Base-by-base conservation (phyloP, 2,329 filamentous ascomycete species). In the Leptodontidium sp. region DNA sequence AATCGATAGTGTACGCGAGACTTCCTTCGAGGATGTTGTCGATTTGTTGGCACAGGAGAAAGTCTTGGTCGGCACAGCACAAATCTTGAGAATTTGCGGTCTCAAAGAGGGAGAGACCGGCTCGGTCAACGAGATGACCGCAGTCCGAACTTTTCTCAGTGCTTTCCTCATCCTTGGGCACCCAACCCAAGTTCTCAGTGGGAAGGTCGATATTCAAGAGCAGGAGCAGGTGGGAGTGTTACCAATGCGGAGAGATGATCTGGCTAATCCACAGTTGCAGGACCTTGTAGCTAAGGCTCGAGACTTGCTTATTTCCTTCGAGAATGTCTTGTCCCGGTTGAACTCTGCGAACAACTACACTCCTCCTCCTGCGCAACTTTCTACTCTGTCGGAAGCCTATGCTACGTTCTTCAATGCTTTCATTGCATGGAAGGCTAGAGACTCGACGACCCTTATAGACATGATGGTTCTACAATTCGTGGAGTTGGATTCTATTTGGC, bases 401-500 rank as follows among this genome's bases (percentile, higher is more conserved):
- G 87, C 90, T 40, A 87, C 90, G 0, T 96, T 93, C 74, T 88
- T 91, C 74, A 91, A 92, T 64, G 91, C 91, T 0, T 94, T 96
- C 76, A 91, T 93, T 69, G 89, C 91, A 3, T 96, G 93, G 93
- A 93, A 94, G 79, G 90, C 92, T 1, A 87, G 92, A 64, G 93
- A 95, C 77, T 93, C 91, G 0, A 90, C 90, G 65, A 90, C 92
- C 0, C 83, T 96, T 4, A 88, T 95, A 64, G 91, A 94, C 75
- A 90, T 93, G 66, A 94, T 96, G 92, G 85, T 95, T n/a, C 86
- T 93, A 75, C 92, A 93, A 72, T 94, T 95, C 78, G 91, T 94
- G 21, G 92, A 94, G 77, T 86, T 96, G 1, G 93, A 96, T 76
- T 90, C 90, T 45, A 95, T 95, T 59, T 92, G 92, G 84, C 91